These are phyloP conservation scores for Didymella segeticola DNA, from an alignment of 2,329 filamentous ascomycete genomes.

Conservation along the genomic window DNA sequence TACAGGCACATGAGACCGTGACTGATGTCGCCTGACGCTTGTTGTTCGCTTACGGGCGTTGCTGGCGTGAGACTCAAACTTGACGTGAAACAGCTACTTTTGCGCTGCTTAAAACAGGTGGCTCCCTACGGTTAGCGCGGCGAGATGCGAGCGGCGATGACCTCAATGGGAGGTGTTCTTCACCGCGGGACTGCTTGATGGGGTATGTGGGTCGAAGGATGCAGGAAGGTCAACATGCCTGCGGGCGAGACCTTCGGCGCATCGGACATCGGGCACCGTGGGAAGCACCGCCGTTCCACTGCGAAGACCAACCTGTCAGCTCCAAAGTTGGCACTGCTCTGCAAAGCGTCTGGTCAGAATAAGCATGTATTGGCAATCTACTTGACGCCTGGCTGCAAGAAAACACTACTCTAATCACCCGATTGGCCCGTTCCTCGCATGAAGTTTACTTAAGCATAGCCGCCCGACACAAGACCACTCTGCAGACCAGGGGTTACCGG, in stretches of 20 bases:
- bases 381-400: slow-evolving; percentile 23
- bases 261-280: slow-evolving; percentile 13
- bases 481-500: slow-evolving; percentile 9
- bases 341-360: slow-evolving; percentile 15
- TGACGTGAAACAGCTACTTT: slow-evolving; percentile 27
- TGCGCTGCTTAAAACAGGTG: slow-evolving; percentile 16
- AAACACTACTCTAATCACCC: neutral
- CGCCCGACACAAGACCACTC: slow-evolving; percentile 25
- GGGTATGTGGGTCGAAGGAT: slow-evolving; percentile 16
- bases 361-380: slow-evolving; percentile 15
- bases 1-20: slow-evolving; percentile 12
- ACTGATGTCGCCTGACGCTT: slow-evolving; percentile 22
- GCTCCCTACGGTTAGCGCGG: slow-evolving; percentile 18
- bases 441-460: slow-evolving; percentile 24
- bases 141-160: slow-evolving; percentile 9
- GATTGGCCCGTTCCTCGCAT: slow-evolving; percentile 36
- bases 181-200: slow-evolving; percentile 7
- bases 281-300: slow-evolving; percentile 10
- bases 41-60: slow-evolving; percentile 20
- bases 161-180: slow-evolving; percentile 12
- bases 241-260: slow-evolving; percentile 11
- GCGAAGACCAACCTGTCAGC: neutral
- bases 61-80: slow-evolving; percentile 22
- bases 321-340: slow-evolving; percentile 6
- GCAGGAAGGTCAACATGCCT: slow-evolving; percentile 12